Percentiles rank a stretch among this genome's conserved stretches.
These are phyloP conservation scores for Hypoxylon fuscum DNA, from an alignment of 495 filamentous ascomycete genomes.

Conservation along the genomic window DNA sequence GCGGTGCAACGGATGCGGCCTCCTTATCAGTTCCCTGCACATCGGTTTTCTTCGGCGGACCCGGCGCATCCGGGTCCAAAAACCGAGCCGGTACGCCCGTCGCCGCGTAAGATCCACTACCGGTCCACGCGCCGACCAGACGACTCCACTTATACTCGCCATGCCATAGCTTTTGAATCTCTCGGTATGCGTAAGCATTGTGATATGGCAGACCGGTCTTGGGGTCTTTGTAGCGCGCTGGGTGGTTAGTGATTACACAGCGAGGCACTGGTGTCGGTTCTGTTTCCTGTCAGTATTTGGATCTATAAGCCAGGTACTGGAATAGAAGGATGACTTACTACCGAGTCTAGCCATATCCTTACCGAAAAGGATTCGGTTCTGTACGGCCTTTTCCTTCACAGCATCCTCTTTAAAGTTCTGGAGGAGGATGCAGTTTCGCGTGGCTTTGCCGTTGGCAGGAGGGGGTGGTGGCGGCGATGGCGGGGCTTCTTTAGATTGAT, in stretches of 20 bases:
- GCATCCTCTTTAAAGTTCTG: constrained; percentile 64
- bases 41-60: constrained; percentile 36
- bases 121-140: constrained; percentile 79
- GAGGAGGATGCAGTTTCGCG: constrained; percentile 63
- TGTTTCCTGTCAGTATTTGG: constrained; percentile 36
- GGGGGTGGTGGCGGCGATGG: constrained; percentile 37
- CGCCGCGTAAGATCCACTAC: constrained; percentile 66
- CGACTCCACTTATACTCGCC: constrained; percentile 79
- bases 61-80: constrained; percentile 52
- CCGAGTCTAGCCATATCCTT: constrained; percentile 61
- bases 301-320: not conserved
- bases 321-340: constrained; percentile 50
- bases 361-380: constrained; percentile 63
- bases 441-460: constrained; percentile 45
- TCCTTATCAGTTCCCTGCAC: constrained; percentile 11
- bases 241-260: constrained; percentile 82
- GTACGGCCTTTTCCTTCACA: constrained; percentile 63
- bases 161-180: constrained; percentile 71
- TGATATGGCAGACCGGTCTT: constrained; percentile 79
- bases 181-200: constrained; percentile 75
- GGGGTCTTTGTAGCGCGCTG: constrained; percentile 80
- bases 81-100: constrained; percentile 76
- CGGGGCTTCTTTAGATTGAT: constrained; percentile 33
- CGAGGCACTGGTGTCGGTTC: constrained; percentile 60
- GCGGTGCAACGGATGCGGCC: not conserved